Evolutionary conservation across 2,329 filamentous ascomycete species (phyloP).

Genomic region (Cladophialophora bantiana): DNA sequence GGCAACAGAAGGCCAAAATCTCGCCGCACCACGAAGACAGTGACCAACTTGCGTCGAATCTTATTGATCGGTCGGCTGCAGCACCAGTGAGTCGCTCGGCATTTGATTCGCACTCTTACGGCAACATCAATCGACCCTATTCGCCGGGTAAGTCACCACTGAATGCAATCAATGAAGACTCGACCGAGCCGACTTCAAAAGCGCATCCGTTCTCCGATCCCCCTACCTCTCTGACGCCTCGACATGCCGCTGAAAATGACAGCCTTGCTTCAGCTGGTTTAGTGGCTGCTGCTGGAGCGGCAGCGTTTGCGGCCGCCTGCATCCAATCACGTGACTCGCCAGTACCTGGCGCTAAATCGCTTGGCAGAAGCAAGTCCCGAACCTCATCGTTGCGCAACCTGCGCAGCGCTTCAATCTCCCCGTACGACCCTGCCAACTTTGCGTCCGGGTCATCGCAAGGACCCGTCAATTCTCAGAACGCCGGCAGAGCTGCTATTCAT

Average conservation of each 20-base stretch:
- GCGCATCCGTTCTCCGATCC: slow-evolving; percentile 16
- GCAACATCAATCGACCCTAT: slow-evolving; percentile 37
- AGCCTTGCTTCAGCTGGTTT: slow-evolving; percentile 40
- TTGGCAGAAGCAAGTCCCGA: slow-evolving; percentile 54
- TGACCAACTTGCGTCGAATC: slow-evolving; percentile 35
- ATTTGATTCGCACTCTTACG: slow-evolving; percentile 41
- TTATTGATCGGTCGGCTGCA: slow-evolving; percentile 31
- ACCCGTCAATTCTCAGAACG: slow-evolving; percentile 85
- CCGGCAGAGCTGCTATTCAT: slow-evolving; percentile 63
- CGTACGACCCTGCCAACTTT: slow-evolving; percentile 29
- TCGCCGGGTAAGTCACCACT: slow-evolving; percentile 52
- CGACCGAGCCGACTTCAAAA: slow-evolving; percentile 25
- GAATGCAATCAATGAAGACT: slow-evolving; percentile 58
- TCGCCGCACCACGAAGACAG: slow-evolving; percentile 12
- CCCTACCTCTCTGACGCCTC: slow-evolving; percentile 38
- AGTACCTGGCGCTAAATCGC: slow-evolving; percentile 32
- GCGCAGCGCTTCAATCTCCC: slow-evolving; percentile 44
- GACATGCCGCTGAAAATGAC: slow-evolving; percentile 52
- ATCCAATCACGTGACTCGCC: slow-evolving; percentile 34
- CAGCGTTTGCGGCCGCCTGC: slow-evolving; percentile 24
- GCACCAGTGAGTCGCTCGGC: slow-evolving; percentile 46
- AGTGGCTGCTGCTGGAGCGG: slow-evolving; percentile 27
- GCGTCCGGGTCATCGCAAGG: slow-evolving; percentile 23
- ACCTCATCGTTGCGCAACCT: slow-evolving; percentile 45
- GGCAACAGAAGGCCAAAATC: slow-evolving; percentile 18